phyloP scores from a whole-genome alignment of 2,329 filamentous ascomycete species.

The Beauveria rudraprayagi region DNA sequence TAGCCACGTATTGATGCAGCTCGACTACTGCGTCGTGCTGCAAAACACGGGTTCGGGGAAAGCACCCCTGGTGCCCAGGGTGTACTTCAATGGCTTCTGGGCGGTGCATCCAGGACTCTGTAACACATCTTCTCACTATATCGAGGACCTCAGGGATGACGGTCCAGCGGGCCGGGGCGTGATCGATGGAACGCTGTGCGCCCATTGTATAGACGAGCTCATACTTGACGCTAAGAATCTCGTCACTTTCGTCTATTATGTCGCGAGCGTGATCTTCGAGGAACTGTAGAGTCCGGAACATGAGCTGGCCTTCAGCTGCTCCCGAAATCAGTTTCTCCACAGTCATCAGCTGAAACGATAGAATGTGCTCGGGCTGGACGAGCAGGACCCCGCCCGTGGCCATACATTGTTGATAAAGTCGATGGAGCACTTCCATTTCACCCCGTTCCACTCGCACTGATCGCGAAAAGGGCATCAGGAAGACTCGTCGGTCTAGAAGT shows the following conservation, averaged over 20 bases:
- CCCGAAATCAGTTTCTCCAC: background rate
- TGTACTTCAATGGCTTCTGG: background rate
- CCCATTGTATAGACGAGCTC: conserved; percentile 58
- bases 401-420: conserved; percentile 39
- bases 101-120: background rate
- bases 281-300: background rate
- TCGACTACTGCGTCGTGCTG: background rate
- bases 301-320: background rate
- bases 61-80: background rate
- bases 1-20: conserved; percentile 29
- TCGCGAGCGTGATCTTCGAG: conserved; percentile 38
- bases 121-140: background rate
- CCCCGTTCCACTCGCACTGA: conserved; percentile 26
- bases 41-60: background rate
- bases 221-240: conserved; percentile 52
- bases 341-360: conserved; percentile 57
- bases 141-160: conserved; percentile 34
- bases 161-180: conserved; percentile 47
- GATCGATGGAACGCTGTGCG: conserved; percentile 39
- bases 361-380: conserved; percentile 54
- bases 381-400: conserved; percentile 45
- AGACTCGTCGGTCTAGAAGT: conserved; percentile 45
- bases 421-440: conserved; percentile 28
- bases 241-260: conserved; percentile 58
- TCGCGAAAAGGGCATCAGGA: conserved; percentile 52